phyloP scores from a whole-genome alignment of 2,329 filamentous ascomycete genomes.

The Fusarium buxicola region DNA sequence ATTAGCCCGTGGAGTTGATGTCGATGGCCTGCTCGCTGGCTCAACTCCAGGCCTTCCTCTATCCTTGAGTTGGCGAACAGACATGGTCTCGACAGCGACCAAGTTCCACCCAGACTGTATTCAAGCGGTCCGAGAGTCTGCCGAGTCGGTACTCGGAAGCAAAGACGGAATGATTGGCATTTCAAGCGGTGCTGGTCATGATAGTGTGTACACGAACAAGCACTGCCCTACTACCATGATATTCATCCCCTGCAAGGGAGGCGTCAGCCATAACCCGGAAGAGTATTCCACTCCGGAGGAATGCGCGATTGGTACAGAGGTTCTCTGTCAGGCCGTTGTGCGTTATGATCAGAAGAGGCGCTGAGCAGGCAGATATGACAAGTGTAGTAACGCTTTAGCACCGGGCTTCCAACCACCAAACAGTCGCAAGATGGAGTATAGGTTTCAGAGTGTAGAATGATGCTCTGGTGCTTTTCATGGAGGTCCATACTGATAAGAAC shows the following conservation, averaged over 20 bases:
- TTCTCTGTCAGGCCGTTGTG: slow-evolving; percentile 40
- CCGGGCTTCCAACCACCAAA: slow-evolving; percentile 50
- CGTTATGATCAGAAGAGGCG: slow-evolving; percentile 41
- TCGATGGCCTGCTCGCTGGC: slow-evolving; percentile 47
- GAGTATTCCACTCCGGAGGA: slow-evolving; percentile 48
- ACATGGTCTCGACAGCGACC: slow-evolving; percentile 69
- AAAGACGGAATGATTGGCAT: slow-evolving; percentile 46
- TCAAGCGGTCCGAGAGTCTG: slow-evolving; percentile 67
- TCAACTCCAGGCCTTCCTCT: slow-evolving; percentile 53
- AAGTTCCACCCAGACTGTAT: slow-evolving; percentile 76
- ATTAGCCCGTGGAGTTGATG: slow-evolving; percentile 63
- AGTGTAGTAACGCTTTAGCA: slow-evolving; percentile 52
- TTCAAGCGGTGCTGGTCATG: slow-evolving; percentile 51
- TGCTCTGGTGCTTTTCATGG: slow-evolving; percentile 48
- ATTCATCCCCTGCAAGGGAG: slow-evolving; percentile 48
- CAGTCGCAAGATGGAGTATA: slow-evolving; percentile 25
- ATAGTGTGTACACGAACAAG: slow-evolving; percentile 49
- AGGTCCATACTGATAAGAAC: too few species aligned
- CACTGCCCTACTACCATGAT: slow-evolving; percentile 50
- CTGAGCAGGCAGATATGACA: too few species aligned
- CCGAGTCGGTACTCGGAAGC: slow-evolving; percentile 55
- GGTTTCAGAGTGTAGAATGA: slow-evolving; percentile 44
- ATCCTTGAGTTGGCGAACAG: slow-evolving; percentile 70
- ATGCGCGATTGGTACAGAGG: slow-evolving; percentile 45
- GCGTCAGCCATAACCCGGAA: slow-evolving; percentile 47